Evolutionary conservation across 2,329 filamentous ascomycete genomes (phyloP).

Genomic region (Fusarium fujikuroi): DNA sequence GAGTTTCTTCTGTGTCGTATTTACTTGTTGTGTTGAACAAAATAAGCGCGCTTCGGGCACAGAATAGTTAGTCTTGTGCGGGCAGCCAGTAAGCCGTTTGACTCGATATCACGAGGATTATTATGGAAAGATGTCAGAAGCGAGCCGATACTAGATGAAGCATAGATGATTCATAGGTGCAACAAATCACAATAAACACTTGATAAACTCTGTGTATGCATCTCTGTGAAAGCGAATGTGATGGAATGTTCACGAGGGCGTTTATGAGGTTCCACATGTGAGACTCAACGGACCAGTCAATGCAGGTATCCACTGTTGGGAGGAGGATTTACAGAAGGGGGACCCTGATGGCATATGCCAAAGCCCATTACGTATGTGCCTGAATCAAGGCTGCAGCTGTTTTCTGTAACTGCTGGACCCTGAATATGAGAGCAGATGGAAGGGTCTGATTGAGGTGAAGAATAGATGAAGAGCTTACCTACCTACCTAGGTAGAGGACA

Average conservation of each 20-base stretch:
- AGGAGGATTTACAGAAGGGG: conserved; percentile 6
- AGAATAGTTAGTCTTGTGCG: not conserved
- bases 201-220: not conserved
- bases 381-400: not conserved
- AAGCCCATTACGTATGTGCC: conserved; percentile 13
- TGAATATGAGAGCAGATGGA: not conserved
- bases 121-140: not conserved
- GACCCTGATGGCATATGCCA: conserved; percentile 38
- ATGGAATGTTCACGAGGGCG: conserved; percentile 21
- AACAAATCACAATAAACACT: not conserved
- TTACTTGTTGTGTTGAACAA: not conserved
- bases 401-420: conserved; percentile 15
- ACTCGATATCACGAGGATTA: conserved; percentile 8
- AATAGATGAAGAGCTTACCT: not conserved
- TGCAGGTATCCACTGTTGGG: not conserved
- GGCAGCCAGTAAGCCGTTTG: not conserved
- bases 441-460: not conserved
- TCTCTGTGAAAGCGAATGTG: conserved; percentile 5
- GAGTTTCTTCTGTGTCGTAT: not conserved
- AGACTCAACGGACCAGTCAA: not conserved
- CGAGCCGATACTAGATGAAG: not conserved
- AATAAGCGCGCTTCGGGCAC: not conserved
- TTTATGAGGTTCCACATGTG: conserved; percentile 18
- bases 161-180: not conserved
- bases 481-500: not conserved